These are phyloP conservation scores for Pseudogymnoascus destructans DNA, from an alignment of 2,329 filamentous ascomycete species.

Conservation along the genomic window DNA sequence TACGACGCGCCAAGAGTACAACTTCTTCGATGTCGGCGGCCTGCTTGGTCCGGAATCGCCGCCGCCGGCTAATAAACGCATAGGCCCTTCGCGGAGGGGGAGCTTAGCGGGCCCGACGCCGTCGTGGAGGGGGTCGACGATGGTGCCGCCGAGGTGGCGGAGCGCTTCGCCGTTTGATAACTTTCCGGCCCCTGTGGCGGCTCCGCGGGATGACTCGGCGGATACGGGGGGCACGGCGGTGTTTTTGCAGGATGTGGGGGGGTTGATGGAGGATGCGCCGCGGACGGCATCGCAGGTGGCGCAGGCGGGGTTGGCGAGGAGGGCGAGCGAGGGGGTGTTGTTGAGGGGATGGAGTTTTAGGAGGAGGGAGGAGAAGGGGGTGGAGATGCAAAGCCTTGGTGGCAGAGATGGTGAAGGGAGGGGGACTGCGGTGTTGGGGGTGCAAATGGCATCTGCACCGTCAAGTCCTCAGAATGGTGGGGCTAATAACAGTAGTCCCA, in stretches of 20 bases:
- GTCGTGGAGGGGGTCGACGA: background rate
- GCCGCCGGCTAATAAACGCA: conserved; percentile 29
- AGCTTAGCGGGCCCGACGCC: conserved; percentile 35
- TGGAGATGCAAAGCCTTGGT: conserved; percentile 5
- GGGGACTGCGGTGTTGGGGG: background rate
- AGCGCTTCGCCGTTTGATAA: background rate
- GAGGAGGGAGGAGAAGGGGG: background rate
- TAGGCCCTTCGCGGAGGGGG: conserved; percentile 46
- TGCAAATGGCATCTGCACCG: background rate
- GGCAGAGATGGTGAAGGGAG: background rate
- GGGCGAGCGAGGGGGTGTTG: background rate
- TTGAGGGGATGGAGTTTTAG: background rate
- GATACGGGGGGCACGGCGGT: conserved; percentile 21
- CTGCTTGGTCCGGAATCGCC: conserved; percentile 44
- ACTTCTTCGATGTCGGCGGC: conserved; percentile 78
- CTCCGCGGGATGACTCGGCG: conserved; percentile 14
- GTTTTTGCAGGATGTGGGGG: conserved; percentile 32
- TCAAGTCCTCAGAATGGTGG: background rate
- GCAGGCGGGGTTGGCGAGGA: background rate
- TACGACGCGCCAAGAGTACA: conserved; percentile 43
- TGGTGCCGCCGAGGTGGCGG: background rate
- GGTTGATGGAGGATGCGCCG: conserved; percentile 22
- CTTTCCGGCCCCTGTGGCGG: background rate
- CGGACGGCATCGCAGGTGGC: background rate
- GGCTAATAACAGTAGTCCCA: background rate